These are phyloP conservation scores for Ensete glaucum DNA, from an alignment of 176 grass and related monocot species.

Conservation along the genomic window DNA sequence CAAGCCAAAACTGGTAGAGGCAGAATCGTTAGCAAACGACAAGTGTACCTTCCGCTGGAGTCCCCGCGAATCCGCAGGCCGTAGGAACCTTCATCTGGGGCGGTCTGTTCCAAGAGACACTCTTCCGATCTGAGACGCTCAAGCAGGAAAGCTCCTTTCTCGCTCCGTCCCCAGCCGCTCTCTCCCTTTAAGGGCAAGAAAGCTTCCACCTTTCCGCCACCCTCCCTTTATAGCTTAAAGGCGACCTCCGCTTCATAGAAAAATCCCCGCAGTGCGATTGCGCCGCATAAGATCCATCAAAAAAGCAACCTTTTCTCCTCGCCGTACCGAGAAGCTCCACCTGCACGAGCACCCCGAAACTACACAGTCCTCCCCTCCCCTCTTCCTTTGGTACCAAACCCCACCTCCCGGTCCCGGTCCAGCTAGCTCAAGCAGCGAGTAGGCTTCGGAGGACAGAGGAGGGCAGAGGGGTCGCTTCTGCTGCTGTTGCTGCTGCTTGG, in stretches of 20 bases:
- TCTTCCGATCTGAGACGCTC: neutral
- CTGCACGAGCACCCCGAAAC: neutral
- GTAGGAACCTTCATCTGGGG: neutral
- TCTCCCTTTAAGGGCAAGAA: conserved; percentile 8
- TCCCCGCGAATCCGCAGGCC: conserved; percentile 1
- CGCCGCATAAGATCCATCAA: neutral
- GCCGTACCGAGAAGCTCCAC: neutral
- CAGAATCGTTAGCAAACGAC: neutral
- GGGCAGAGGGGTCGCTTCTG: neutral
- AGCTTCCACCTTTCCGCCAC: conserved; percentile 7
- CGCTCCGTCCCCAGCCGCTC: neutral
- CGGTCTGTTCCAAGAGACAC: neutral
- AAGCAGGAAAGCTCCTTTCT: neutral
- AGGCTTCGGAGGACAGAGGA: neutral
- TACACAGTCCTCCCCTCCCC: neutral
- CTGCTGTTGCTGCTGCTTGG: neutral
- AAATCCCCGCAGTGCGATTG: neutral
- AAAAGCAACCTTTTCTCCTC: neutral
- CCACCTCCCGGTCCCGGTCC: neutral
- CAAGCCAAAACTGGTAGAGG: neutral
- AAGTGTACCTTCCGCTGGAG: conserved; percentile 4
- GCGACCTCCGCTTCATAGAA: neutral
- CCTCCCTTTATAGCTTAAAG: neutral
- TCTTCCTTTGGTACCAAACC: neutral
- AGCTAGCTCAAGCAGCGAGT: neutral